These are phyloP conservation scores for Aspergillus niger DNA, from an alignment of 2,329 filamentous ascomycete genomes.

Conservation along the genomic window DNA sequence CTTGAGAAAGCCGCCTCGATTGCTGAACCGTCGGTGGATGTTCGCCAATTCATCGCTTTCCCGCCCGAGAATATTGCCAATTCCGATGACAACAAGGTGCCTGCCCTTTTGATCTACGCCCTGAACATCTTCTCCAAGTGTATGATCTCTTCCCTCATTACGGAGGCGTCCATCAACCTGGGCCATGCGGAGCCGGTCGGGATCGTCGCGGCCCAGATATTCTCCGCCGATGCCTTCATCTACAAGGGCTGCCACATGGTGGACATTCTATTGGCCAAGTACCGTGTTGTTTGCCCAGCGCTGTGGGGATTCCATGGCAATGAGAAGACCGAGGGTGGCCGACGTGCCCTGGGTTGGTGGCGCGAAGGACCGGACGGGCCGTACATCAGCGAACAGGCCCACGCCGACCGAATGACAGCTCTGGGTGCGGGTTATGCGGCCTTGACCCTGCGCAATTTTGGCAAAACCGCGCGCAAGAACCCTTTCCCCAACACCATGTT, in stretches of 20 bases:
- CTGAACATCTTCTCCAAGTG: conserved; percentile 75
- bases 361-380: conserved; percentile 54
- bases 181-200: conserved; percentile 75
- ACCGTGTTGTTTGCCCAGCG: conserved; percentile 76
- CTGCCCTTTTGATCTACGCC: conserved; percentile 70
- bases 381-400: conserved; percentile 69
- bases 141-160: conserved; percentile 69
- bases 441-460: conserved; percentile 79
- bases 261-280: conserved; percentile 86
- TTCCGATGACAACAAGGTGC: conserved; percentile 54
- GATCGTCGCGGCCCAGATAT: conserved; percentile 73
- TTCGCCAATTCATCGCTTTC: conserved; percentile 56
- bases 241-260: conserved; percentile 70
- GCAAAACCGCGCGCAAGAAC: conserved; percentile 66
- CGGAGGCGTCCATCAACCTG: conserved; percentile 65
- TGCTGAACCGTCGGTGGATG: conserved; percentile 58
- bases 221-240: conserved; percentile 67
- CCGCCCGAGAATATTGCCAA: conserved; percentile 42
- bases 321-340: conserved; percentile 71
- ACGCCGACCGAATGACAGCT: conserved; percentile 80
- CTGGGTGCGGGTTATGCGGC: conserved; percentile 82
- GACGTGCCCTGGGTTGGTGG: conserved; percentile 72
- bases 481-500: conserved; percentile 78
- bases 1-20: conserved; percentile 59
- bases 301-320: conserved; percentile 80